Percentiles rank a stretch among this genome's conserved stretches.
phyloP scores from a whole-genome alignment of 768 basidiomycete genomes.

The Mrakia hoshinonis region DNA sequence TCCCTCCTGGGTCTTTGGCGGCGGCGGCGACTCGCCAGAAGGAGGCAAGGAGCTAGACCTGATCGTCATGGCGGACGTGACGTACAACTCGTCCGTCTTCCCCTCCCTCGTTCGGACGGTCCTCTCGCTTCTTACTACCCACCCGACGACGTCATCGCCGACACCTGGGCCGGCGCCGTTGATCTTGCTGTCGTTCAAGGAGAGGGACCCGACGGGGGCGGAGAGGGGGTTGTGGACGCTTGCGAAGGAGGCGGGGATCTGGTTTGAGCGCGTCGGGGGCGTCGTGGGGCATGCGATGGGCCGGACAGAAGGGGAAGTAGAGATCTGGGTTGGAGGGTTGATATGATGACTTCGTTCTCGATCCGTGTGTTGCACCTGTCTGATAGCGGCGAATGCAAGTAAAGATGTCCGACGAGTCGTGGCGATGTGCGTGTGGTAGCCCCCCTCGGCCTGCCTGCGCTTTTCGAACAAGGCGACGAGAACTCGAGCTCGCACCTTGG shows the following conservation, averaged over 20 bases:
- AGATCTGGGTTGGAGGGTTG: not conserved
- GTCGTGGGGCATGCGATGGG: conserved; percentile 54
- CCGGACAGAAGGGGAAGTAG: conserved; percentile 49
- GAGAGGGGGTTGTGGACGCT: conserved; percentile 70
- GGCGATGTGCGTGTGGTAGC: too few relatives aligned
- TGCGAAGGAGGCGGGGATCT: conserved; percentile 49
- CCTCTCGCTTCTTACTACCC: conserved; percentile 43
- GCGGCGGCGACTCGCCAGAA: not conserved
- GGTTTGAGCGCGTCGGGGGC: conserved; percentile 52
- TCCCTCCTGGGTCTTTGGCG: conserved; percentile 13
- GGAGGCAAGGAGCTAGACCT: conserved; percentile 1
- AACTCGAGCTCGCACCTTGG: not conserved
- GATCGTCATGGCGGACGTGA: conserved; percentile 35
- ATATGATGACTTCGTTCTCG: too few relatives aligned
- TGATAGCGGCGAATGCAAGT: too few relatives aligned
- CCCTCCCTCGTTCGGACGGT: conserved; percentile 66
- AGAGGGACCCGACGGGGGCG: conserved; percentile 54
- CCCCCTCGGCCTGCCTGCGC: too few relatives aligned
- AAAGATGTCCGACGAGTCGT: too few relatives aligned
- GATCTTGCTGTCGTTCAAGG: conserved; percentile 74
- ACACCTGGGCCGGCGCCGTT: conserved; percentile 40
- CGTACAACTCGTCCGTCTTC: conserved; percentile 83
- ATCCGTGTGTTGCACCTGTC: too few relatives aligned
- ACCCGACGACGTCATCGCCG: not conserved
- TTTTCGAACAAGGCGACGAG: not conserved